A percentile compares a stretch with the other conserved stretches of the same genome.
Conservation (phyloP, 1,284 basidiomycete genomes). For the Leccinum fallax region DNA sequence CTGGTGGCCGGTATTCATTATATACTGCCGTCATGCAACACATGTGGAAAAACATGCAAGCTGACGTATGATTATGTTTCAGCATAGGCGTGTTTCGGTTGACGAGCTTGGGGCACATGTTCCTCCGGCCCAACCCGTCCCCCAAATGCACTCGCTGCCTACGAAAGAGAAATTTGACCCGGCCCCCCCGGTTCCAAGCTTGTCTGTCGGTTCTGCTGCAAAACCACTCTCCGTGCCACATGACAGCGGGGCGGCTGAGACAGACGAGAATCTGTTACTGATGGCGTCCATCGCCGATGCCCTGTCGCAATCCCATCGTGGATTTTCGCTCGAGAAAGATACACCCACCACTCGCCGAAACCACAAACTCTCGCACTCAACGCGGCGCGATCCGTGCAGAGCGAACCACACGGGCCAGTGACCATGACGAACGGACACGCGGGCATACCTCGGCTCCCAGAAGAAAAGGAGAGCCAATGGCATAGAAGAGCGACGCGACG, state of each 20-base stretch:
- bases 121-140: slow-evolving; percentile 1
- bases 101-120: slow-evolving; percentile 32
- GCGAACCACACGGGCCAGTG: slow-evolving; percentile 24
- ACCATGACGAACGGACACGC: slow-evolving; percentile 18
- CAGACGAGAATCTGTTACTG: slow-evolving; percentile 44
- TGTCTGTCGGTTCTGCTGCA: slow-evolving; percentile 3
- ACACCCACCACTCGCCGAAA: slow-evolving; percentile 25
- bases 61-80: slow-evolving; percentile 15
- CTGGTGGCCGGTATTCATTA: slow-evolving; percentile 20
- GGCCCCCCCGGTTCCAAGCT: neutral
- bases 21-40: slow-evolving; percentile 17
- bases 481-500: slow-evolving; percentile 32
- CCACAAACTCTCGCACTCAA: slow-evolving; percentile 19
- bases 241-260: slow-evolving; percentile 8
- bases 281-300: slow-evolving; percentile 56
- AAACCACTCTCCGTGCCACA: slow-evolving; percentile 13
- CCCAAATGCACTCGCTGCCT: slow-evolving; percentile 31
- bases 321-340: slow-evolving; percentile 30
- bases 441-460: slow-evolving; percentile 5
- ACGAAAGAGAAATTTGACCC: slow-evolving; percentile 15
- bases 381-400: slow-evolving; percentile 6
- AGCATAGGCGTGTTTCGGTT: slow-evolving; percentile 27
- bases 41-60: slow-evolving; percentile 5
- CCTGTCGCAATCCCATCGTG: slow-evolving; percentile 36
- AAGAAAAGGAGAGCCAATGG: slow-evolving; percentile 16